Evolutionary conservation across 2,329 filamentous ascomycete genomes (phyloP).

Genomic region (Sporothrix pseudoabietina): DNA sequence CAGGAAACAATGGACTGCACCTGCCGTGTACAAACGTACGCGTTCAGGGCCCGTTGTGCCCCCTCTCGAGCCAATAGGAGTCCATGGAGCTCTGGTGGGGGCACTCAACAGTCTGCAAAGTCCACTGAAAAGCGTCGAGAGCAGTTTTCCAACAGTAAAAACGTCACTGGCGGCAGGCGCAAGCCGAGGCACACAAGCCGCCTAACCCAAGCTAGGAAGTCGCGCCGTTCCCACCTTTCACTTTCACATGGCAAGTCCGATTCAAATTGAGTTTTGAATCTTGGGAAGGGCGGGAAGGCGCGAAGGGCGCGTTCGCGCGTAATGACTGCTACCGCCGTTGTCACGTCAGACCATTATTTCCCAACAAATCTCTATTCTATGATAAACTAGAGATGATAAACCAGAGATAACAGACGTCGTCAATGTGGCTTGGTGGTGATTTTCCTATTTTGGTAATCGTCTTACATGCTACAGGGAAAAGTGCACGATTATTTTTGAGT

Average conservation of each 20-base stretch:
- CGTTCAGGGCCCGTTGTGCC: not conserved
- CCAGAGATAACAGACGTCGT: not conserved
- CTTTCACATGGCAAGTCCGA: not conserved
- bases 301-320: not conserved
- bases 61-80: constrained; percentile 7
- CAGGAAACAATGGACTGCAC: not conserved
- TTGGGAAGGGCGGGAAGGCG: not conserved
- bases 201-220: constrained; percentile 18
- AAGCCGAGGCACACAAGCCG: not conserved
- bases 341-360: not conserved
- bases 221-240: not conserved
- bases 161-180: not conserved
- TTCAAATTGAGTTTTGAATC: not conserved
- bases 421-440: not conserved
- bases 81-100: constrained; percentile 1
- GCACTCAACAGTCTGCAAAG: not conserved
- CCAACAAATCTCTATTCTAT: not conserved
- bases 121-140: not conserved
- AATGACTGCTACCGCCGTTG: not conserved
- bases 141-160: not conserved
- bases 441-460: constrained; percentile 5
- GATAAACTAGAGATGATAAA: no score
- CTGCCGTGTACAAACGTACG: not conserved
- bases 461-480: not conserved
- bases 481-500: no score